Evolutionary conservation across 2,329 filamentous ascomycete species (phyloP).

Genomic region (Esteya vermicola): DNA sequence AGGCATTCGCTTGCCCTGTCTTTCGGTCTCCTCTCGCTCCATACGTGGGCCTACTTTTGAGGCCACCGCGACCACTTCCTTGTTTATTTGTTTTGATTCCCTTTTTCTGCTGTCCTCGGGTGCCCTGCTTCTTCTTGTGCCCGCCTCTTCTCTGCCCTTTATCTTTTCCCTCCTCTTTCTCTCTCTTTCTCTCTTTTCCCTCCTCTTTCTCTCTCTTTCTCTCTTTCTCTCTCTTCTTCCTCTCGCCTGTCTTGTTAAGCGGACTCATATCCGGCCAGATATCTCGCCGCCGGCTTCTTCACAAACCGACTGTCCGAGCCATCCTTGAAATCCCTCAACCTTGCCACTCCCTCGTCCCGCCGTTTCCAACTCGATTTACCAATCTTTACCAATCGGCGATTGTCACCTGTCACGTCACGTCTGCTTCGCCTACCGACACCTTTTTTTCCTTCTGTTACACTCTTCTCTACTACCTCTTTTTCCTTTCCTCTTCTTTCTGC

Average conservation of each 20-base stretch:
- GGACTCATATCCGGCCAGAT: neutral
- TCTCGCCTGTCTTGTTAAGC: neutral
- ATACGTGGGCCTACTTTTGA: neutral
- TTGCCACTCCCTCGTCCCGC: neutral
- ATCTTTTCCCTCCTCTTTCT: neutral
- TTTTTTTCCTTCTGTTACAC: neutral
- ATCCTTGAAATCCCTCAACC: neutral
- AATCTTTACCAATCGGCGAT: neutral
- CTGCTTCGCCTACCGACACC: neutral
- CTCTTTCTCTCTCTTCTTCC: neutral
- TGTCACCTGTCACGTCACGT: neutral
- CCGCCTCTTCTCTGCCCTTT: neutral
- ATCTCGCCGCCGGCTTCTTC: too few relatives aligned
- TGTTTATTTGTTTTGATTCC: neutral
- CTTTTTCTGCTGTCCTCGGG: neutral
- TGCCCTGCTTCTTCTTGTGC: neutral
- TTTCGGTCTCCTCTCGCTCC: slow-evolving; percentile 3
- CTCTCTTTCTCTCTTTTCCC: neutral
- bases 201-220: neutral
- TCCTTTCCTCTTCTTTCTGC: neutral
- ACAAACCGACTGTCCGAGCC: too few relatives aligned
- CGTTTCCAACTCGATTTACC: neutral
- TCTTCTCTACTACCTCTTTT: neutral
- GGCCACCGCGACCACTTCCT: too few relatives aligned
- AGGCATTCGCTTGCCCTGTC: slow-evolving; percentile 13